phyloP scores from a whole-genome alignment of 1,139 yeast species.

The Scheffersomyces parashehatae region DNA sequence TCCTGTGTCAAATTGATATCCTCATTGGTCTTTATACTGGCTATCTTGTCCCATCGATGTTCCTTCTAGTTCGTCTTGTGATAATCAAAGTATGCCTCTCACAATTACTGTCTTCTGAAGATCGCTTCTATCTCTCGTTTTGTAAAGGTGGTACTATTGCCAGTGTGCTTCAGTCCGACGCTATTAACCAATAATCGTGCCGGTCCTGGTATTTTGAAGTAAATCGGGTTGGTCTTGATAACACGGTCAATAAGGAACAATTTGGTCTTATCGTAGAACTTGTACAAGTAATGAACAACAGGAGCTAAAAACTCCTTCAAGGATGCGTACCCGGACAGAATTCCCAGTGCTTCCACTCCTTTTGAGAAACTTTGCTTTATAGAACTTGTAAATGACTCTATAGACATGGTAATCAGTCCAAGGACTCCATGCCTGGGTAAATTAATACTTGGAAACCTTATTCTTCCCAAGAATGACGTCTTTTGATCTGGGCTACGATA shows the following conservation, averaged over 20 bases:
- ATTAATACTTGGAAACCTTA: background rate
- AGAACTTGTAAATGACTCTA: background rate
- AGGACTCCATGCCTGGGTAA: background rate
- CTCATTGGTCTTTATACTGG: too few relatives aligned
- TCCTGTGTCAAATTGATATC: too few relatives aligned
- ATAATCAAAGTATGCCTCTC: too few relatives aligned
- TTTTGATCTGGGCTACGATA: background rate
- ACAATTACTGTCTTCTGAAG: background rate
- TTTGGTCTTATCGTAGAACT: background rate
- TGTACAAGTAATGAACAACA: background rate
- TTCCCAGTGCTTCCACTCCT: background rate
- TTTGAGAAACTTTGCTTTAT: background rate
- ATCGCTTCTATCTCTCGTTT: conserved; percentile 7
- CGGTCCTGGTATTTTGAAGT: conserved; percentile 14
- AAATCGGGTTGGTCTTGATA: conserved; percentile 9
- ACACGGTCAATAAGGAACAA: background rate
- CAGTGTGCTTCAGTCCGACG: conserved; percentile 2
- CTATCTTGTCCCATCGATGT: too few relatives aligned
- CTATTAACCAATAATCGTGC: conserved; percentile 13
- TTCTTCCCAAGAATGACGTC: too few relatives aligned
- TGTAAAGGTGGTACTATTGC: conserved; percentile 8
- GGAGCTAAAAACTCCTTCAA: background rate
- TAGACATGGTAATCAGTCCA: background rate
- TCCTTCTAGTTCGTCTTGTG: too few relatives aligned
- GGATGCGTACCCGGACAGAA: background rate